phyloP scores from a whole-genome alignment of 805 yeast genomes.

The Yarrowia sp. region DNA sequence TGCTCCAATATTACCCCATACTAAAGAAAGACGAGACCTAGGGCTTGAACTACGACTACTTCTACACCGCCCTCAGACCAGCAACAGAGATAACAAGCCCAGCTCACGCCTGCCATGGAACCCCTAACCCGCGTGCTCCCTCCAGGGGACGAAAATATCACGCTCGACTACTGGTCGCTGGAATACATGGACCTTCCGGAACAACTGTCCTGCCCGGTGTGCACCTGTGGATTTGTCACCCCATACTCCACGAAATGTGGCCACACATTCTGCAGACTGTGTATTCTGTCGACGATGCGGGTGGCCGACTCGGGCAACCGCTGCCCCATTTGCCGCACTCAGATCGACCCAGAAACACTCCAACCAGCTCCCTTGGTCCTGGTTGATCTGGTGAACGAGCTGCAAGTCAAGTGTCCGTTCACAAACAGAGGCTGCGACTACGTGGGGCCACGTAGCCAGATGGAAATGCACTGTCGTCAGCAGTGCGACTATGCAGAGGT shows the following conservation, averaged over 20 bases:
- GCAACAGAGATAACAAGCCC: too few species aligned
- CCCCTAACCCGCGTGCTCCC: conserved; percentile 19
- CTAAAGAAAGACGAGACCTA: not conserved
- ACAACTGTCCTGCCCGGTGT: conserved; percentile 62
- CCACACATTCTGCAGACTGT: conserved; percentile 68
- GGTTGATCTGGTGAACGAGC: conserved; percentile 66
- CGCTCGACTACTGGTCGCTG: conserved; percentile 47
- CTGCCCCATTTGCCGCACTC: conserved; percentile 29
- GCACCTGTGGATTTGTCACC: conserved; percentile 66
- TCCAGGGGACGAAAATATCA: conserved; percentile 34
- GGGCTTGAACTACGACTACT: not conserved
- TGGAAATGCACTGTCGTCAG: conserved; percentile 57
- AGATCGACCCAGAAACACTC: conserved; percentile 30
- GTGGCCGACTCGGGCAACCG: conserved; percentile 34
- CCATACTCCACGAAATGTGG: conserved; percentile 73
- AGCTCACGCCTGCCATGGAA: conserved; percentile 2
- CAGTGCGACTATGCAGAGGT: conserved; percentile 54
- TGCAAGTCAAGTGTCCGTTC: conserved; percentile 63
- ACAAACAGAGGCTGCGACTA: conserved; percentile 61
- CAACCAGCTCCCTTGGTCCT: conserved; percentile 62
- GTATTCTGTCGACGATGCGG: conserved; percentile 51
- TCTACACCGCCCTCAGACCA: not conserved
- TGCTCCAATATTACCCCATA: conserved; percentile 30
- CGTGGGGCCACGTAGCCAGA: conserved; percentile 65
- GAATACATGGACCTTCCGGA: conserved; percentile 45